Conservation (phyloP, 768 basidiomycete species). For the Crepidotus variabilis region DNA sequence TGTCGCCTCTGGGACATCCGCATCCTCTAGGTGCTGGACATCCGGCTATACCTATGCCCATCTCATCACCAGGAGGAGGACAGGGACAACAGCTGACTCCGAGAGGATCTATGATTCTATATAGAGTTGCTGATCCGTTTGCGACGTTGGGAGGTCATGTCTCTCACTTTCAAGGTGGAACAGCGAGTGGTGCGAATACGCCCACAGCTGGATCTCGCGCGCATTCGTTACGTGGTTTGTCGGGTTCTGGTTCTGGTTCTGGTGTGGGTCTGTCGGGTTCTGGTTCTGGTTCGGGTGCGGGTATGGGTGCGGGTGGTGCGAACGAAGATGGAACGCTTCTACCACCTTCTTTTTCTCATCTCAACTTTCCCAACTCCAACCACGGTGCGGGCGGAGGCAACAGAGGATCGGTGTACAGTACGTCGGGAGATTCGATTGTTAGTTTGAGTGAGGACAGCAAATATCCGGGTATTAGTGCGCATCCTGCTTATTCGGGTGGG, state of each 20-base stretch:
- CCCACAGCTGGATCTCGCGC: neutral
- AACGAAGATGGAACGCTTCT: conserved; percentile 1
- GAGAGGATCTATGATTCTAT: conserved; percentile 30
- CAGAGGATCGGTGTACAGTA: conserved; percentile 20
- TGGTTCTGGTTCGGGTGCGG: no score
- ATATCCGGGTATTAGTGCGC: conserved; percentile 17
- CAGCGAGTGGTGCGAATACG: neutral
- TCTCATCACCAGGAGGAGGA: neutral
- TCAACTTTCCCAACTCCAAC: no score
- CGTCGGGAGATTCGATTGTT: conserved; percentile 24
- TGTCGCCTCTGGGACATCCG: neutral
- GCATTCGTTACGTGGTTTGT: no score
- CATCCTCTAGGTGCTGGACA: neutral
- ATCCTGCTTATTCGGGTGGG: neutral
- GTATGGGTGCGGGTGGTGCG: no score
- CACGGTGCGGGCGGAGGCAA: conserved; percentile 3
- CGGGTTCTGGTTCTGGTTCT: no score
- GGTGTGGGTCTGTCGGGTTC: no score
- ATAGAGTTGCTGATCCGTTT: conserved; percentile 22
- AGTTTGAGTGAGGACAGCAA: conserved; percentile 27
- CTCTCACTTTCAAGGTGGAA: neutral
- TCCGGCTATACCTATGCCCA: neutral
- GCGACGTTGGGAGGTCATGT: neutral
- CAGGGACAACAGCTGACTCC: neutral
- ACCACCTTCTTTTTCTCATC: neutral